Conservation (phyloP, 371 early-diverging fungal species). For the Funneliformis caledonium region DNA sequence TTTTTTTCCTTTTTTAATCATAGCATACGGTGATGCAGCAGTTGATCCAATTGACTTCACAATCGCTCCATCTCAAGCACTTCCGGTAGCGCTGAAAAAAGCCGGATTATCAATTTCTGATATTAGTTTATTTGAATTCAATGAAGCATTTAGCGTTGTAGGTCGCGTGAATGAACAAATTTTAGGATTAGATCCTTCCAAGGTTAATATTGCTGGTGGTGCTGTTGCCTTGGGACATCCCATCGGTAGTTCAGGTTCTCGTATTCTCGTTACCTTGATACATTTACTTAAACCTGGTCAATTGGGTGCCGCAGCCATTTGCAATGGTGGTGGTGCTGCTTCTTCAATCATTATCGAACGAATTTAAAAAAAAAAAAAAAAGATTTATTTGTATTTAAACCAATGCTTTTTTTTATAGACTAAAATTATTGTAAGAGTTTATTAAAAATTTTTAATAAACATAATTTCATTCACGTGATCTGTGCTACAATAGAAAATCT, state of each 20-base stretch:
- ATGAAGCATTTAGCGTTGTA: constrained; percentile 96
- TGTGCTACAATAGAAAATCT: no score
- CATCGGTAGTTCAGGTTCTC: constrained; percentile 88
- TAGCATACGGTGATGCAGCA: constrained; percentile 30
- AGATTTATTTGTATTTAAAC: background rate
- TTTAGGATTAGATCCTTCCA: constrained; percentile 71
- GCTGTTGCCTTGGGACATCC: constrained; percentile 95
- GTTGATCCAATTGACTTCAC: constrained; percentile 32
- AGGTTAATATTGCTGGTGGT: constrained; percentile 89
- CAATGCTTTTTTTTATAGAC: no score
- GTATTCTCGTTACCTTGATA: constrained; percentile 87
- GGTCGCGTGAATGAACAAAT: constrained; percentile 81
- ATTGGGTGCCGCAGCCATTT: constrained; percentile 86
- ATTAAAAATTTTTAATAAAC: no score
- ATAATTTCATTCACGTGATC: no score
- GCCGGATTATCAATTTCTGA: constrained; percentile 79
- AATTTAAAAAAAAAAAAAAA: constrained; percentile 46
- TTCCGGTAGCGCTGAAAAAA: constrained; percentile 32
- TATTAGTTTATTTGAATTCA: constrained; percentile 86
- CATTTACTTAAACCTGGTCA: constrained; percentile 79
- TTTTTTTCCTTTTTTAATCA: background rate
- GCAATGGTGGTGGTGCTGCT: constrained; percentile 95
- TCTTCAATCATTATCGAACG: constrained; percentile 82
- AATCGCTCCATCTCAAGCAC: constrained; percentile 23
- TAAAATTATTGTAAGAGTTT: no score